Conservation (phyloP, 805 yeast genomes). For the Ogataea naganishii region DNA sequence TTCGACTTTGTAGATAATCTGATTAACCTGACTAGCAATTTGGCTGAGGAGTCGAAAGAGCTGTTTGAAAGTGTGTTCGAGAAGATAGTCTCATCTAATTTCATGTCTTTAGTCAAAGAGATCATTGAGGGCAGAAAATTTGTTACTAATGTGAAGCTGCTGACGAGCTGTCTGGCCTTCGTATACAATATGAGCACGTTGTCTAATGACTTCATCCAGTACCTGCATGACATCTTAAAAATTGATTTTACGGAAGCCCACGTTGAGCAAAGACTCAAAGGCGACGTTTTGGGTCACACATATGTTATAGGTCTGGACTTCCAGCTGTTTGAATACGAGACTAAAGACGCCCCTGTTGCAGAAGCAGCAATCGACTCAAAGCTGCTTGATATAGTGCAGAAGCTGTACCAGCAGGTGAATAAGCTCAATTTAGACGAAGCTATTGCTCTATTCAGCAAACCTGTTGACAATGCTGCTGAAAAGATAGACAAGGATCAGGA, state of each 20-base stretch:
- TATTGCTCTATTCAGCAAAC: constrained; percentile 15
- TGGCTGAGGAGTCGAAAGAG: constrained; percentile 56
- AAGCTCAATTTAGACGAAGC: constrained; percentile 24
- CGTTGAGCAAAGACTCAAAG: constrained; percentile 3
- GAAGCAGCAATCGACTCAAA: constrained; percentile 13
- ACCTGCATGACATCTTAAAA: constrained; percentile 9
- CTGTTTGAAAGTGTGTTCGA: constrained; percentile 22
- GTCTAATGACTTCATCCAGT: constrained; percentile 15
- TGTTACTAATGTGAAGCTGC: constrained; percentile 16
- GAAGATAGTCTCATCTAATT: background rate
- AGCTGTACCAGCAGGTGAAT: constrained; percentile 17
- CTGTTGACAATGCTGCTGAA: constrained; percentile 26
- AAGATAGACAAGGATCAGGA: constrained; percentile 24
- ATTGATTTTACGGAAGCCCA: background rate
- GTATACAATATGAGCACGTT: constrained; percentile 22
- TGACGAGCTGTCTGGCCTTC: constrained; percentile 14
- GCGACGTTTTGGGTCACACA: constrained; percentile 9
- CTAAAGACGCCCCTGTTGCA: background rate
- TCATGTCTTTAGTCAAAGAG: background rate
- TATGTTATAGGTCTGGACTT: constrained; percentile 21
- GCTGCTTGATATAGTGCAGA: constrained; percentile 11
- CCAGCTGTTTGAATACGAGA: constrained; percentile 20
- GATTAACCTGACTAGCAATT: constrained; percentile 55
- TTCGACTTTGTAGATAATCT: constrained; percentile 68
- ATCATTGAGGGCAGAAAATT: constrained; percentile 1